phyloP scores from a whole-genome alignment of 2,329 filamentous ascomycete genomes.

The Apiospora aurea region DNA sequence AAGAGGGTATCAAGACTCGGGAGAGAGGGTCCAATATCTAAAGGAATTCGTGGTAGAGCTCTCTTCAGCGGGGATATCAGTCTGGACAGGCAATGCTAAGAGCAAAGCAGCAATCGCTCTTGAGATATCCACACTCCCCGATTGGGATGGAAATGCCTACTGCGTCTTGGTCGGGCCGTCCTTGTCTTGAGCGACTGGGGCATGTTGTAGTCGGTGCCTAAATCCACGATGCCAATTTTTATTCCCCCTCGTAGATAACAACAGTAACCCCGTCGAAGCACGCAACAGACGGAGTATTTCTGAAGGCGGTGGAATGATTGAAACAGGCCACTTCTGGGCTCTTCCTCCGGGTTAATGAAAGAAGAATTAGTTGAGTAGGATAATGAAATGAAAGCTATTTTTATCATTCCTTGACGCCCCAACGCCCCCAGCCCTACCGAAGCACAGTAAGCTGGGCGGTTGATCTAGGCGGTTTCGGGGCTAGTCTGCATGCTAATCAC shows the following conservation, averaged over 20 bases:
- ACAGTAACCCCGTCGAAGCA: neutral
- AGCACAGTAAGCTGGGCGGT: neutral
- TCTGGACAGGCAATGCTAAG: no score
- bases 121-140: neutral
- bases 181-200: neutral
- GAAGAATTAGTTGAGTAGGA: neutral
- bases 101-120: neutral
- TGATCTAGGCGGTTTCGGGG: slow-evolving; percentile 5
- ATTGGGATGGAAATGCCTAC: neutral
- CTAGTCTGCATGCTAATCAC: slow-evolving; percentile 8
- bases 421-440: neutral
- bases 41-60: no score
- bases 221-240: neutral
- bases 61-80: no score
- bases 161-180: neutral
- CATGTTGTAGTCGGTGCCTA: neutral
- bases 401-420: neutral
- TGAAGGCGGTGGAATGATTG: neutral
- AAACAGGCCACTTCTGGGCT: neutral
- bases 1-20: no score
- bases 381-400: neutral
- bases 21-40: no score
- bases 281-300: neutral
- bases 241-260: neutral
- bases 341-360: neutral